These are phyloP conservation scores for Peniophora sp. DNA, from an alignment of 1,284 basidiomycete species.

Conservation along the genomic window DNA sequence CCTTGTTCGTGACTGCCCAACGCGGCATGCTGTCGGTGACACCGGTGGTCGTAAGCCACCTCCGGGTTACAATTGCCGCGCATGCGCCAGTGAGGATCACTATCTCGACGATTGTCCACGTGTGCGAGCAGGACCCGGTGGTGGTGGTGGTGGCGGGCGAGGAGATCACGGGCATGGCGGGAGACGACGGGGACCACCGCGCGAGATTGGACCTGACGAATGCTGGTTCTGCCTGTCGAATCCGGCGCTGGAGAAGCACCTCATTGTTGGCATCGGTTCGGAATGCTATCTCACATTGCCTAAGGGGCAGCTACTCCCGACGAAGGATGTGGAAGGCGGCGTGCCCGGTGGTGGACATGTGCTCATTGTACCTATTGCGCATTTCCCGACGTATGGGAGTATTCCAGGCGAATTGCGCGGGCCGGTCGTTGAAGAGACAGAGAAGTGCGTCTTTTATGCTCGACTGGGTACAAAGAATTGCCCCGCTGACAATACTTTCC, in stretches of 20 bases:
- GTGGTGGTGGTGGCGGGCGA: constrained; percentile 23
- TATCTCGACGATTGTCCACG: constrained; percentile 81
- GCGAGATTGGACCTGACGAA: constrained; percentile 77
- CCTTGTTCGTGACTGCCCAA: constrained; percentile 82
- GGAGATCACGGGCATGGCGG: constrained; percentile 22
- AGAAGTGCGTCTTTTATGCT: constrained; percentile 36
- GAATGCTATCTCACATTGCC: constrained; percentile 93
- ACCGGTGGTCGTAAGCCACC: constrained; percentile 74
- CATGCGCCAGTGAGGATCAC: constrained; percentile 79
- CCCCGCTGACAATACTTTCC: neutral
- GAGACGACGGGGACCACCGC: constrained; percentile 50
- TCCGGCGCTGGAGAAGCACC: constrained; percentile 84
- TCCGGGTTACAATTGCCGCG: constrained; percentile 80
- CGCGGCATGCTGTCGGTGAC: constrained; percentile 64
- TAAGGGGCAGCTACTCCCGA: constrained; percentile 87
- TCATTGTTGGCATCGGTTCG: constrained; percentile 86
- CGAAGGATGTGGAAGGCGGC: constrained; percentile 32
- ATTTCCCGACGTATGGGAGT: constrained; percentile 51
- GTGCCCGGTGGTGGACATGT: constrained; percentile 94
- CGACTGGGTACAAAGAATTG: neutral
- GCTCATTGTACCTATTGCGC: constrained; percentile 78
- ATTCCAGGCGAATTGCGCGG: constrained; percentile 70
- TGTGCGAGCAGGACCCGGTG: constrained; percentile 32
- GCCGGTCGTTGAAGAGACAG: constrained; percentile 75
- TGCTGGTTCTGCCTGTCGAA: constrained; percentile 98